These are phyloP conservation scores for Amphibolis antarctica DNA, from an alignment of 106 monocot genomes.

Conservation along the genomic window DNA sequence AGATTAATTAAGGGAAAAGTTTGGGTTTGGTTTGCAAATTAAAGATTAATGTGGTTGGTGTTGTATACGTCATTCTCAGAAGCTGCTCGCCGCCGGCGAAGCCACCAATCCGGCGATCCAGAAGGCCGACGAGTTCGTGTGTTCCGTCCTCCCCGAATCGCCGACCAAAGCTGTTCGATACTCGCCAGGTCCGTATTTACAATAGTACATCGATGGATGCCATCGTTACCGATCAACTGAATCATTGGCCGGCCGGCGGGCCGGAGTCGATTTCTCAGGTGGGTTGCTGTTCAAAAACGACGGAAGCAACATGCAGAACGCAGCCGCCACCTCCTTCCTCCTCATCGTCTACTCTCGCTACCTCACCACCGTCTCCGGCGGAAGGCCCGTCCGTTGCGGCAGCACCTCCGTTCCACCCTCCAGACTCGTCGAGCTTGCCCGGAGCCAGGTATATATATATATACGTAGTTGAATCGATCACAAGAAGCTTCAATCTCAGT, in stretches of 20 bases:
- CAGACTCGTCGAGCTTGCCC: conserved; percentile 56
- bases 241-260: no score
- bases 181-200: no score
- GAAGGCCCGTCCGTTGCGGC: conserved; percentile 63
- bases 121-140: conserved; percentile 92
- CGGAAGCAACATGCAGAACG: conserved; percentile 97
- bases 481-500: no score
- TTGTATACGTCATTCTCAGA: no score
- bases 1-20: no score
- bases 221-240: no score
- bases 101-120: conserved; percentile 14
- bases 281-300: conserved; percentile 87
- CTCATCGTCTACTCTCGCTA: conserved; percentile 77
- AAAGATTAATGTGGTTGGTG: no score
- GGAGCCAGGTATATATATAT: conserved; percentile 51
- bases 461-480: no score
- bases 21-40: no score
- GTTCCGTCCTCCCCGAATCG: conserved; percentile 71
- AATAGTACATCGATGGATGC: no score
- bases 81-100: no score
- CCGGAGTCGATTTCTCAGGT: no score
- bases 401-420: conserved; percentile 34
- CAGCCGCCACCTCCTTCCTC: conserved; percentile 81
- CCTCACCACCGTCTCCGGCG: conserved; percentile 40
- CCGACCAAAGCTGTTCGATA: conserved; percentile 54